Conservation (phyloP, 2,329 filamentous ascomycete species). For the Colletotrichum eremochloae region DNA sequence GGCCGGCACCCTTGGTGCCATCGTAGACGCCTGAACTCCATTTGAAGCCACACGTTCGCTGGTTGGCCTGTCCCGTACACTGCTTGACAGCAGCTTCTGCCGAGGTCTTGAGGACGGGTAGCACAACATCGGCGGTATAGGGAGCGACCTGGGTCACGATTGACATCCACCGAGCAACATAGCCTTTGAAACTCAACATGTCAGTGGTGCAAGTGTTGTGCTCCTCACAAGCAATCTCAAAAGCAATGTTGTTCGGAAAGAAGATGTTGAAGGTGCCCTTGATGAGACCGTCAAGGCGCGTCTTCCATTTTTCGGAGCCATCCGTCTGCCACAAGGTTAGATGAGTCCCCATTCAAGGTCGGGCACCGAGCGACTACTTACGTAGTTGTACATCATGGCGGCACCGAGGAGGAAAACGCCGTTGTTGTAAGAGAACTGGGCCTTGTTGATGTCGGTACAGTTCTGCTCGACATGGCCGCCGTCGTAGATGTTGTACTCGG, state of each 20-base stretch:
- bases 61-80: slow-evolving; percentile 64
- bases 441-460: slow-evolving; percentile 67
- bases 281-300: slow-evolving; percentile 58
- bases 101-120: slow-evolving; percentile 64
- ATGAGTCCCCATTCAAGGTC: background rate
- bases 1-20: slow-evolving; percentile 68
- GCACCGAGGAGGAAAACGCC: slow-evolving; percentile 70
- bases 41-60: slow-evolving; percentile 66
- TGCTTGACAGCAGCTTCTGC: slow-evolving; percentile 67
- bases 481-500: slow-evolving; percentile 72
- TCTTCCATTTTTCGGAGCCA: slow-evolving; percentile 64
- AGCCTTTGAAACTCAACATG: slow-evolving; percentile 74
- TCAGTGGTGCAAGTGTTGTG: slow-evolving; percentile 71
- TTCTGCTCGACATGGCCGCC: slow-evolving; percentile 65
- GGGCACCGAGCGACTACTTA: slow-evolving; percentile 47
- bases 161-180: slow-evolving; percentile 69
- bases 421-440: slow-evolving; percentile 73
- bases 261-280: slow-evolving; percentile 59
- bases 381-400: slow-evolving; percentile 74
- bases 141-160: slow-evolving; percentile 67
- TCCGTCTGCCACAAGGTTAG: slow-evolving; percentile 55
- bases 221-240: slow-evolving; percentile 72
- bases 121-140: slow-evolving; percentile 63
- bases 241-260: slow-evolving; percentile 69
- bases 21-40: slow-evolving; percentile 68